These are phyloP conservation scores for Trametes polyzona DNA, from an alignment of 1,284 basidiomycete genomes.

Conservation along the genomic window DNA sequence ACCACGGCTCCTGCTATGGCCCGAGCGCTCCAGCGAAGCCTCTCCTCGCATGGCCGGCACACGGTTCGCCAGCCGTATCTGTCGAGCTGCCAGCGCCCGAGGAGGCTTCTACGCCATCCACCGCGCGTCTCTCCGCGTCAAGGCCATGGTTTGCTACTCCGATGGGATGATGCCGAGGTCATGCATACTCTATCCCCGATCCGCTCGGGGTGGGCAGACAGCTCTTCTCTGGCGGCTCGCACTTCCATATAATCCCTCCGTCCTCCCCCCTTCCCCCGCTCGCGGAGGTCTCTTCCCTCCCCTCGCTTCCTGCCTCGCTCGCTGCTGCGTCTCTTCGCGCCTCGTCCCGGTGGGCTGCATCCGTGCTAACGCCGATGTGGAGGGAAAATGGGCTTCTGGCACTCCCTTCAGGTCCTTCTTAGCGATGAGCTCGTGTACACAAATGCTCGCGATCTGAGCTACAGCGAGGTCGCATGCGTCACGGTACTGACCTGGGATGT, in stretches of 20 bases:
- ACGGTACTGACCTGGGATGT: slow-evolving; percentile 25
- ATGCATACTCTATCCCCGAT: neutral
- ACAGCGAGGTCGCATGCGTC: slow-evolving; percentile 25
- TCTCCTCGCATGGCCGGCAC: neutral
- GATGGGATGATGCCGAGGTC: neutral
- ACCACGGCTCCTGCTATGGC: neutral
- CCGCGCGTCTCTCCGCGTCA: neutral
- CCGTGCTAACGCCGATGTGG: neutral
- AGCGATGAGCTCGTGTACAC: slow-evolving; percentile 6
- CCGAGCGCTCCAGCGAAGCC: neutral
- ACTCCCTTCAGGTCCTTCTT: neutral
- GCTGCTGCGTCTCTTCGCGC: neutral
- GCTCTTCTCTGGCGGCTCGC: neutral
- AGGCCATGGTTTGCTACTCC: neutral
- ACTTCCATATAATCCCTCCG: neutral
- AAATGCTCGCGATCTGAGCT: slow-evolving; percentile 18
- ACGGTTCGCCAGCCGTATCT: neutral
- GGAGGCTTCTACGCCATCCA: neutral
- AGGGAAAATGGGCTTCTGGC: neutral
- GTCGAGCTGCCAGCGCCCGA: neutral
- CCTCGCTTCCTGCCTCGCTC: neutral
- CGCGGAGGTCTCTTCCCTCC: neutral
- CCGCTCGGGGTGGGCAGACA: neutral
- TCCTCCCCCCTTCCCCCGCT: neutral
- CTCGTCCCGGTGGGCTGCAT: neutral